A percentile compares a stretch with the other conserved stretches of the same genome.
These are phyloP conservation scores for Leccinum fibrillosum DNA, from an alignment of 768 basidiomycete genomes.

Conservation along the genomic window DNA sequence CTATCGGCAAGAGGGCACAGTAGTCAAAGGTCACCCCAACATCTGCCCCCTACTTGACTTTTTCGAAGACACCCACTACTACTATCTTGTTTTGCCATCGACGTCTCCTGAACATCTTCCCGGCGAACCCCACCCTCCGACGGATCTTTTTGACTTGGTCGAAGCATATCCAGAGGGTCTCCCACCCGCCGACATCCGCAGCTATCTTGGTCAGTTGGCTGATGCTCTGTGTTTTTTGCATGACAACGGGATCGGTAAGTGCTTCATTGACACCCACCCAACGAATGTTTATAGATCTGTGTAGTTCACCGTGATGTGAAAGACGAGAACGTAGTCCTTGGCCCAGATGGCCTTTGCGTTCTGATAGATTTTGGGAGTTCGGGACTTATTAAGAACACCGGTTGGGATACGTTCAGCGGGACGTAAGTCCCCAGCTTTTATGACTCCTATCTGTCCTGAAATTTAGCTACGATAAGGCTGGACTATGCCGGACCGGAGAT, in stretches of 20 bases:
- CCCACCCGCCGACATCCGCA: conserved; percentile 67
- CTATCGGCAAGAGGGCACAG: conserved; percentile 66
- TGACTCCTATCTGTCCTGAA: conserved; percentile 5
- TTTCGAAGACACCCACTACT: conserved; percentile 95
- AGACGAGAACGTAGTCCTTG: conserved; percentile 92
- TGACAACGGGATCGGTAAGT: conserved; percentile 82
- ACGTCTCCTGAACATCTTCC: conserved; percentile 58
- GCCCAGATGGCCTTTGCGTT: conserved; percentile 77
- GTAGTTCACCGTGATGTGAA: conserved; percentile 96
- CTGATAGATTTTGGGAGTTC: conserved; percentile 97
- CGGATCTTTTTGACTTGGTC: conserved; percentile 94
- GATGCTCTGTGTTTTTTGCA: conserved; percentile 91
- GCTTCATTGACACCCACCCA: neutral
- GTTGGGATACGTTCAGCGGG: conserved; percentile 92
- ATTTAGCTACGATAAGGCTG: conserved; percentile 43
- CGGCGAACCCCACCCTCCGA: conserved; percentile 53
- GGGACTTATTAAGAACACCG: conserved; percentile 74
- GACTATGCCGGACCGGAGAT: conserved; percentile 98
- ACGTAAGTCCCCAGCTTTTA: conserved; percentile 56
- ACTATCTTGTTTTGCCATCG: conserved; percentile 88
- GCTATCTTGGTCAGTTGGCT: conserved; percentile 89
- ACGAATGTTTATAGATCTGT: conserved; percentile 9
- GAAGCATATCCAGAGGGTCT: conserved; percentile 87
- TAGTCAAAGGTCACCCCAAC: conserved; percentile 89
- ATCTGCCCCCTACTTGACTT: conserved; percentile 94